Percentiles rank a stretch among this genome's conserved stretches.
These are phyloP conservation scores for Mortierella sp. DNA, from an alignment of 371 early-diverging fungal genomes.

Conservation along the genomic window DNA sequence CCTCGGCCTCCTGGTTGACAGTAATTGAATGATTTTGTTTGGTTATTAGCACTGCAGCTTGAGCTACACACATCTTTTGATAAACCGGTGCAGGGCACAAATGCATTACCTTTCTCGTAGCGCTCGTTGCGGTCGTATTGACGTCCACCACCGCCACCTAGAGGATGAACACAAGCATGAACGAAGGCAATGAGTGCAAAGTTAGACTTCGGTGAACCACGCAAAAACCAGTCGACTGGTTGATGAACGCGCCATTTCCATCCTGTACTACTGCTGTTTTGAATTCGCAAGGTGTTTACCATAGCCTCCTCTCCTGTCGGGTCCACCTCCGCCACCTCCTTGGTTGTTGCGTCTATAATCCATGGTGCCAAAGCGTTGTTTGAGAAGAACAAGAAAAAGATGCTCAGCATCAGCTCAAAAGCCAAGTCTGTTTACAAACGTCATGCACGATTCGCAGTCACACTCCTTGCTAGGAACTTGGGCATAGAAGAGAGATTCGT, in stretches of 20 bases:
- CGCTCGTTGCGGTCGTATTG: slow-evolving; percentile 37
- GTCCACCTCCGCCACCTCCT: slow-evolving; percentile 13
- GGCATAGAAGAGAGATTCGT: no score
- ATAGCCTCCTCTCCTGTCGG: slow-evolving; percentile 14
- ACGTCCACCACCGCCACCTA: slow-evolving; percentile 28
- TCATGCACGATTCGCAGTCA: slow-evolving; percentile 14
- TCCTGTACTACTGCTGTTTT: not conserved
- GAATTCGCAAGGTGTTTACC: not conserved
- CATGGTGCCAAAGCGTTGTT: slow-evolving; percentile 9
- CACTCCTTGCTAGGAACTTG: not conserved
- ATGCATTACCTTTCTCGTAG: slow-evolving; percentile 21
- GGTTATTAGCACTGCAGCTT: not conserved
- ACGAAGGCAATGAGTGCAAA: not conserved
- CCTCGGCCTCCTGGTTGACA: slow-evolving; percentile 22
- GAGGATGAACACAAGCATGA: not conserved
- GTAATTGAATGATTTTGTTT: not conserved
- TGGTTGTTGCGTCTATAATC: slow-evolving; percentile 18
- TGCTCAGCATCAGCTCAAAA: not conserved
- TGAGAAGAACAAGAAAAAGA: not conserved
- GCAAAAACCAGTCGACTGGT: not conserved
- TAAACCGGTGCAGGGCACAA: not conserved
- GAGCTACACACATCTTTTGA: not conserved
- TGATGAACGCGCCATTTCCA: not conserved
- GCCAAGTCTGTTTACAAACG: not conserved
- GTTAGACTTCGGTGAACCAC: not conserved